Evolutionary conservation across 305 asterid genomes (phyloP).

Genomic region (Plantago coronopus): DNA sequence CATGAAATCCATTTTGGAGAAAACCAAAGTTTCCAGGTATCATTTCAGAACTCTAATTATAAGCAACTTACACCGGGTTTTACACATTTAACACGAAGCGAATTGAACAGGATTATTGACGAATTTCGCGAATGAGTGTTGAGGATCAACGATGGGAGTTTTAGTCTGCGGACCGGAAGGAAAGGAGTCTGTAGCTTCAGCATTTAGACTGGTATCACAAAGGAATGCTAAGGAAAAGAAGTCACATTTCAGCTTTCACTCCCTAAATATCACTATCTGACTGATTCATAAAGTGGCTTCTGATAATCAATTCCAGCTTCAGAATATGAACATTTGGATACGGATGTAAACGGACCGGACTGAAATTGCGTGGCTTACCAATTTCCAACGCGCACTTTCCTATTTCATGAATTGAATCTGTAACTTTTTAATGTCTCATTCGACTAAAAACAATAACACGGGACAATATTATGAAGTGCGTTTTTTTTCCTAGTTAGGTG

Average conservation of each 20-base stretch:
- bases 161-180: constrained; percentile 77
- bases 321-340: too few species aligned
- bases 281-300: not conserved
- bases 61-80: not conserved
- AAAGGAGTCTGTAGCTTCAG: constrained; percentile 52
- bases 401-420: too few species aligned
- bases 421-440: too few species aligned
- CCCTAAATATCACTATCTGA: constrained; percentile 65
- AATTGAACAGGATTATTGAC: constrained; percentile 44
- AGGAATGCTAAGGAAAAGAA: constrained; percentile 32
- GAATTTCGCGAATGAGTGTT: constrained; percentile 36
- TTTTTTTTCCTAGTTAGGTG: too few species aligned
- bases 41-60: not conserved
- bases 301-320: too few species aligned
- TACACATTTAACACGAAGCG: constrained; percentile 19
- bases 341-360: too few species aligned
- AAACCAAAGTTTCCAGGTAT: constrained; percentile 70
- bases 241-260: constrained; percentile 52
- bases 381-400: too few species aligned
- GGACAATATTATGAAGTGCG: too few species aligned
- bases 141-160: constrained; percentile 54
- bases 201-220: constrained; percentile 34
- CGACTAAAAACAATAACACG: too few species aligned
- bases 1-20: constrained; percentile 66
- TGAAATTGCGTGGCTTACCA: too few species aligned